phyloP scores from a whole-genome alignment of 257 asterid genomes.

The Capsicum baccatum region DNA sequence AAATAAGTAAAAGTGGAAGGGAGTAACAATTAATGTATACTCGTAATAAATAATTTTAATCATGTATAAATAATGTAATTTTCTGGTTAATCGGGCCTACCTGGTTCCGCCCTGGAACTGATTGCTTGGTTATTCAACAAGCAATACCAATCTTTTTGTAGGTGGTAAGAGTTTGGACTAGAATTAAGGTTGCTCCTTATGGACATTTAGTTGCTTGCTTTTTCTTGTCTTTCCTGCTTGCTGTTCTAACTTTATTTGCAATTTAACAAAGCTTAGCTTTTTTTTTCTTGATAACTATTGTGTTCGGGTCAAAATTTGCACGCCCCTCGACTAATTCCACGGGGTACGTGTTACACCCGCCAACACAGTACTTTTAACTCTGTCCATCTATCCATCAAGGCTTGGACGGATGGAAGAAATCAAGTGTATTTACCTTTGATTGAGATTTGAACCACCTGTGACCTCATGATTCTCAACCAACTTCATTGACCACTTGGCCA shows the following conservation, averaged over 20 bases:
- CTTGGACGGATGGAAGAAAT: not conserved
- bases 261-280: not conserved
- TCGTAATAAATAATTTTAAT: not conserved
- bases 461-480: not conserved
- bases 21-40: not conserved
- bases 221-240: slow-evolving; percentile 15
- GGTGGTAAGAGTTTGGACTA: slow-evolving; percentile 19
- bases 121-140: not conserved
- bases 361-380: not conserved
- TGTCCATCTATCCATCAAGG: not conserved
- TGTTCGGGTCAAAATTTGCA: not conserved
- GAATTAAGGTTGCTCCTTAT: not conserved
- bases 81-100: not conserved
- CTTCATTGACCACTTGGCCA: not conserved
- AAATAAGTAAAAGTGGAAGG: no score
- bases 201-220: not conserved
- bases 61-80: not conserved
- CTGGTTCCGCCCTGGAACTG: not conserved
- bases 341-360: not conserved
- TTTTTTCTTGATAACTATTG: not conserved
- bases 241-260: not conserved
- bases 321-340: not conserved
- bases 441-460: not conserved
- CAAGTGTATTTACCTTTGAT: not conserved
- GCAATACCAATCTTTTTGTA: not conserved